phyloP scores from a whole-genome alignment of 208 protist species.

The Wallacemonas sp. region DNA sequence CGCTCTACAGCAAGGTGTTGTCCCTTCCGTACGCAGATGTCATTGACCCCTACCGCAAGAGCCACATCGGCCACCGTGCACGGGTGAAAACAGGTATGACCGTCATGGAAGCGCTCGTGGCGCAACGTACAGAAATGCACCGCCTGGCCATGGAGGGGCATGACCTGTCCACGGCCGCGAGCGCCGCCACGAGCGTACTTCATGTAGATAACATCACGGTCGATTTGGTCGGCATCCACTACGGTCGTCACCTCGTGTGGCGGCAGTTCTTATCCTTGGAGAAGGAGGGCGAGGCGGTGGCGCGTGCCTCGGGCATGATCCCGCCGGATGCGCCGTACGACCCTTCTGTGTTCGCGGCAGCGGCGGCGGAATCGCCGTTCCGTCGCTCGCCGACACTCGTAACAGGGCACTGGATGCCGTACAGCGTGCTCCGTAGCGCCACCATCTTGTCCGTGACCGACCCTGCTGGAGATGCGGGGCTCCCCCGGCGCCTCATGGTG shows the following conservation, averaged over 20 bases:
- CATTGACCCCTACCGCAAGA: neutral
- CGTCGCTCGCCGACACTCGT: conserved; percentile 20
- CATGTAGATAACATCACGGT: conserved; percentile 60
- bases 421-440: conserved; percentile 7
- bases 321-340: conserved; percentile 16
- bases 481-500: conserved; percentile 49
- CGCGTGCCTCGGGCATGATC: conserved; percentile 14
- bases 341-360: conserved; percentile 10
- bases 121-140: neutral
- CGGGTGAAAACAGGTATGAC: neutral
- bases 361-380: conserved; percentile 15
- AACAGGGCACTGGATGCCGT: conserved; percentile 55
- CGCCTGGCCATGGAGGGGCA: neutral
- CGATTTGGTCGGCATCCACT: conserved; percentile 23
- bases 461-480: conserved; percentile 40
- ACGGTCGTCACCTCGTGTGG: conserved; percentile 25
- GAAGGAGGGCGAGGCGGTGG: conserved; percentile 20
- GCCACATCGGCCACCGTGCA: neutral
- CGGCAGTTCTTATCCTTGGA: conserved; percentile 18
- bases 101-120: neutral
- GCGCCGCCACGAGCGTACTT: neutral
- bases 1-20: conserved; percentile 21
- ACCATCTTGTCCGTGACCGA: conserved; percentile 37
- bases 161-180: neutral
- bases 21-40: conserved; percentile 9